Conservation (phyloP, 495 filamentous ascomycete species). For the Hamigera avellanea region DNA sequence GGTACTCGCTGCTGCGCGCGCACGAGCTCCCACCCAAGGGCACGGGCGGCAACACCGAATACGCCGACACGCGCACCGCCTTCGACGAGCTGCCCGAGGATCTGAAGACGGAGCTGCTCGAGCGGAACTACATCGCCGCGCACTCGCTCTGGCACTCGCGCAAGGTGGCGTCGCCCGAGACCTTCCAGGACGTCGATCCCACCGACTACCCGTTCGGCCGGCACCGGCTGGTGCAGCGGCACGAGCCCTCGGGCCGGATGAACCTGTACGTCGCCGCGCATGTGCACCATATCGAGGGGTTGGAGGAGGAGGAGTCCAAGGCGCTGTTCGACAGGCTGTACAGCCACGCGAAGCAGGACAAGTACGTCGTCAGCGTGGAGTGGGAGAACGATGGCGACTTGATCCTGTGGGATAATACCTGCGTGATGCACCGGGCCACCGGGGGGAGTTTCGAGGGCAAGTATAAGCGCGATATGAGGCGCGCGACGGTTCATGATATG, state of each 20-base stretch:
- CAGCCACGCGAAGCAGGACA: conserved; percentile 34
- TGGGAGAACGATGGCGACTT: conserved; percentile 41
- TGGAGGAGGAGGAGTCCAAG: conserved; percentile 18
- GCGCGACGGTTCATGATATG: conserved; percentile 42
- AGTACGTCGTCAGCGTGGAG: conserved; percentile 33
- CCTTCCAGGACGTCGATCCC: conserved; percentile 38
- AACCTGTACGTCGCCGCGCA: conserved; percentile 46
- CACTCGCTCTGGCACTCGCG: conserved; percentile 44
- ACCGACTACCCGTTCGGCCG: conserved; percentile 28
- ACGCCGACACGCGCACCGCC: conserved; percentile 44
- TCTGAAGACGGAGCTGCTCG: conserved; percentile 24
- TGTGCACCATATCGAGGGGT: conserved; percentile 43
- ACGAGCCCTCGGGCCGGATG: conserved; percentile 40
- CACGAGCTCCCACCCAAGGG: conserved; percentile 37
- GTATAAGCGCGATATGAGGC: conserved; percentile 38
- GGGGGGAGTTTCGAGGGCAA: conserved; percentile 39
- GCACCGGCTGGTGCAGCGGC: conserved; percentile 38
- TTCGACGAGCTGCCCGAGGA: conserved; percentile 35
- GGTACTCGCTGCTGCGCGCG: conserved; percentile 41
- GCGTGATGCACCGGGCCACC: conserved; percentile 41
- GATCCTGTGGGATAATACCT: conserved; percentile 50
- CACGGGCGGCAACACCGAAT: conserved; percentile 44
- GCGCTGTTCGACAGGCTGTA: conserved; percentile 33
- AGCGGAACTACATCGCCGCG: conserved; percentile 39
- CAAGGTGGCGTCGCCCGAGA: conserved; percentile 39